Evolutionary conservation across 805 yeast genomes (phyloP).

Genomic region (Candida andamanensis): DNA sequence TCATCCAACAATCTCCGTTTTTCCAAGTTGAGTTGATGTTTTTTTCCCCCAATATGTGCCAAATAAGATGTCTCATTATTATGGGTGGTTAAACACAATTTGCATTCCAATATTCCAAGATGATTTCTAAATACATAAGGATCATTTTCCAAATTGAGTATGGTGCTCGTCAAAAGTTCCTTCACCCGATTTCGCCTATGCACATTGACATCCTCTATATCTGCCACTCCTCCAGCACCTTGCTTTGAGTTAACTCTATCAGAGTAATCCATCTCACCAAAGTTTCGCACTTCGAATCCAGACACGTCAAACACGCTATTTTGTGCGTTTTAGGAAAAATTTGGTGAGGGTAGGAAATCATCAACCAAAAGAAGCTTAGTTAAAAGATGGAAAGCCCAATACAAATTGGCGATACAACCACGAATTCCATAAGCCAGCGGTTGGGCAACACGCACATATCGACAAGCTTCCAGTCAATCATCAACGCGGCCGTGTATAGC

Average conservation of each 20-base stretch:
- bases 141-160: conserved; percentile 53
- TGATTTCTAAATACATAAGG: conserved; percentile 85
- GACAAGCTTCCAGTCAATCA: conserved; percentile 13
- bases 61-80: conserved; percentile 74
- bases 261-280: conserved; percentile 69
- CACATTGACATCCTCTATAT: conserved; percentile 60
- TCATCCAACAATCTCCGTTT: conserved; percentile 44
- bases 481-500: conserved; percentile 27
- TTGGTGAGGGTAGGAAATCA: too few relatives aligned
- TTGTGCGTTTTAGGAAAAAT: too few relatives aligned
- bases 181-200: conserved; percentile 65
- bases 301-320: background rate
- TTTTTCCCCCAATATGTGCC: conserved; percentile 78
- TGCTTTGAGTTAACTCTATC: conserved; percentile 86
- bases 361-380: too few relatives aligned
- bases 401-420: conserved; percentile 37
- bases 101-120: conserved; percentile 80
- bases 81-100: conserved; percentile 79
- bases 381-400: conserved; percentile 44
- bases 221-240: conserved; percentile 89
- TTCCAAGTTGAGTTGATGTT: conserved; percentile 71
- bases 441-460: conserved; percentile 32
- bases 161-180: conserved; percentile 49
- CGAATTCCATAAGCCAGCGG: conserved; percentile 32
- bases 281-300: conserved; percentile 1